phyloP scores from a whole-genome alignment of 2,329 filamentous ascomycete species.

The Colletotrichum somersetense region DNA sequence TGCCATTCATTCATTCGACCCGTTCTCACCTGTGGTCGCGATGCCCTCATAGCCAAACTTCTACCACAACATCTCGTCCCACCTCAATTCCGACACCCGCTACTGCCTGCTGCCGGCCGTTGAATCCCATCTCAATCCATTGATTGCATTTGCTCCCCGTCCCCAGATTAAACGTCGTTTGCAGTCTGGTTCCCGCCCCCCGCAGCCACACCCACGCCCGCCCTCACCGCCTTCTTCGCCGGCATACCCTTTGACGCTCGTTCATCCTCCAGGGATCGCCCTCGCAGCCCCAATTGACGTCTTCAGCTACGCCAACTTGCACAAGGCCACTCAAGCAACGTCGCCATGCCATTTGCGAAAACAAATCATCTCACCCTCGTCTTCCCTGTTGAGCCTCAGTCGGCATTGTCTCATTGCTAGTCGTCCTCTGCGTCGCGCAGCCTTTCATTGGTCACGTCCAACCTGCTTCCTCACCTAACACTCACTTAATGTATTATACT shows the following conservation, averaged over 20 bases:
- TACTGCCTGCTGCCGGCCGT: slow-evolving; percentile 27
- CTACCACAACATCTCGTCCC: slow-evolving; percentile 20
- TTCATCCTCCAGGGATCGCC: slow-evolving; percentile 40
- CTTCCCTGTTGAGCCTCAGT: slow-evolving; percentile 20
- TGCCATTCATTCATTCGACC: background rate
- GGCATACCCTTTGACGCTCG: slow-evolving; percentile 40
- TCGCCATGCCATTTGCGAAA: slow-evolving; percentile 41
- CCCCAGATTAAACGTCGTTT: slow-evolving; percentile 9
- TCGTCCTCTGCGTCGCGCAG: slow-evolving; percentile 8
- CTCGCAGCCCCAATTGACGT: slow-evolving; percentile 25
- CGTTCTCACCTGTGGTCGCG: slow-evolving; percentile 13
- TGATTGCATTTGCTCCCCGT: background rate
- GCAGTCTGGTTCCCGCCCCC: slow-evolving; percentile 23
- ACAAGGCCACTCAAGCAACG: slow-evolving; percentile 10
- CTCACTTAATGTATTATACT: slow-evolving; percentile 35
- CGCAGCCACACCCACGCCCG: slow-evolving; percentile 23
- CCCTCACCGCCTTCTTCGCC: slow-evolving; percentile 35
- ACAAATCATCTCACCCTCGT: slow-evolving; percentile 9
- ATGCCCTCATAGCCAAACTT: slow-evolving; percentile 34
- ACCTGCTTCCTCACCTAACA: background rate
- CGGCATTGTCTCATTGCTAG: slow-evolving; percentile 25
- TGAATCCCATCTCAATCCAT: background rate
- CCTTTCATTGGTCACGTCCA: slow-evolving; percentile 2
- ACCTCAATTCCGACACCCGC: slow-evolving; percentile 17
- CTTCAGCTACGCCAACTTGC: slow-evolving; percentile 17